phyloP scores from a whole-genome alignment of 2,329 filamentous ascomycete species.

The Dryadomyces quercus-mongolicae region DNA sequence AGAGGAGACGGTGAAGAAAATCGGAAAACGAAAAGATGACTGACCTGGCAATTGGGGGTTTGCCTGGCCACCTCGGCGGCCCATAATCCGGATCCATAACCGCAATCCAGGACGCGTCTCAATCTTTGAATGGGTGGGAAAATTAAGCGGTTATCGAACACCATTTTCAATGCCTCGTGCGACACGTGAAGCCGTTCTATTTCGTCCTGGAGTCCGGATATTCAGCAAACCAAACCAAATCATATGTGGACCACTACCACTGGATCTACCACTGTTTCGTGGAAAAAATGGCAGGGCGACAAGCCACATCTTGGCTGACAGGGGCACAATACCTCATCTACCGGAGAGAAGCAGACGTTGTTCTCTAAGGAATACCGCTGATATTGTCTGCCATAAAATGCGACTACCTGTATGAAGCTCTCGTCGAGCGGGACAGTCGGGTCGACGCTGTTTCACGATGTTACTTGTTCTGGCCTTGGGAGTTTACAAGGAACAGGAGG shows the following conservation, averaged over 20 bases:
- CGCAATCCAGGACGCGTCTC: slow-evolving; percentile 56
- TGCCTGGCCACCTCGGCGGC: slow-evolving; percentile 54
- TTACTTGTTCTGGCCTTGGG: slow-evolving; percentile 1
- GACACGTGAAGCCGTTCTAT: slow-evolving; percentile 50
- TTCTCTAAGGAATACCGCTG: slow-evolving; percentile 56
- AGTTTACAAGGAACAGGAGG: not conserved
- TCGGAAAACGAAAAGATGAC: not conserved
- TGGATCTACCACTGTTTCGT: not conserved
- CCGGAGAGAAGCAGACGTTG: slow-evolving; percentile 52
- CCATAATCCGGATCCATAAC: slow-evolving; percentile 61
- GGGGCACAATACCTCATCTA: slow-evolving; percentile 50
- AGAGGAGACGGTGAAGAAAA: not conserved
- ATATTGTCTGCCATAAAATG: slow-evolving; percentile 50
- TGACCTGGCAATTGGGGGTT: slow-evolving; percentile 52
- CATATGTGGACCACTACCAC: not conserved
- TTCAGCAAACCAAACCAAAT: slow-evolving; percentile 4
- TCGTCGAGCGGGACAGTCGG: slow-evolving; percentile 43
- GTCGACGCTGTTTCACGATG: slow-evolving; percentile 25
- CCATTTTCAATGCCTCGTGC: slow-evolving; percentile 47
- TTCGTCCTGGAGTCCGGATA: slow-evolving; percentile 42
- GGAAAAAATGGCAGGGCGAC: not conserved
- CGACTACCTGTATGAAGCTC: slow-evolving; percentile 44
- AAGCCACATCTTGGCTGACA: not conserved
- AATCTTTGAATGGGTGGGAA: slow-evolving; percentile 53
- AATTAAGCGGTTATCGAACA: slow-evolving; percentile 56